Percentiles rank a stretch among this genome's conserved stretches.
Conservation (phyloP, 768 basidiomycete species). For the Candolleomyces eurysporus region DNA sequence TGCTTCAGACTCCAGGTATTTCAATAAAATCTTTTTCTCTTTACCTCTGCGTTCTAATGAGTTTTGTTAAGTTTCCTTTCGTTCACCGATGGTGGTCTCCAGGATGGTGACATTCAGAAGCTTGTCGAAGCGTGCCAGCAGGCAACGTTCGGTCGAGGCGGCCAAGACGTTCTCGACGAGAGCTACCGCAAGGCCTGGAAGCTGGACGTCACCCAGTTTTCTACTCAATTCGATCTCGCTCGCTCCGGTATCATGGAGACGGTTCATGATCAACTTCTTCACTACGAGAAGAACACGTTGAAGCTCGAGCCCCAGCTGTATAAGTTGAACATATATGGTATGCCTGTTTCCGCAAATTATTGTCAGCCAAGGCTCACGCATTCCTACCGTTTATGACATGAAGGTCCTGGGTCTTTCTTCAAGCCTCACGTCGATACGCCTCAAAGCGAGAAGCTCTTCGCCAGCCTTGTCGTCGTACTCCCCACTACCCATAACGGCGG, state of each 20-base stretch:
- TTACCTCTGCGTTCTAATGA: too few relatives aligned
- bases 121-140: constrained; percentile 19
- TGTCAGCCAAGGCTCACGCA: too few relatives aligned
- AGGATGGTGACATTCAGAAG: too few relatives aligned
- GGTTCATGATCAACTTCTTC: constrained; percentile 14
- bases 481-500: constrained; percentile 48
- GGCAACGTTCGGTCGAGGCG: constrained; percentile 22
- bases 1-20: too few relatives aligned
- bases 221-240: constrained; percentile 16
- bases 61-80: too few relatives aligned
- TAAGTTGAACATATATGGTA: constrained; percentile 39
- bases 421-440: constrained; percentile 51
- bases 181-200: constrained; percentile 25
- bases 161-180: constrained; percentile 25
- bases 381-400: neutral
- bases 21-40: too few relatives aligned
- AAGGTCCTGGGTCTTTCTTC: constrained; percentile 46
- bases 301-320: constrained; percentile 26
- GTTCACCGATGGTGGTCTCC: too few relatives aligned
- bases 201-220: constrained; percentile 18
- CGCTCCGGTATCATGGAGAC: constrained; percentile 10
- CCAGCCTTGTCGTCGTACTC: constrained; percentile 49
- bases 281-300: constrained; percentile 14
- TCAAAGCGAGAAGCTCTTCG: constrained; percentile 43
- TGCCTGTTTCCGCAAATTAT: neutral